Evolutionary conservation across 2,329 filamentous ascomycete species (phyloP).

Genomic region (Aspergillus japonicus): DNA sequence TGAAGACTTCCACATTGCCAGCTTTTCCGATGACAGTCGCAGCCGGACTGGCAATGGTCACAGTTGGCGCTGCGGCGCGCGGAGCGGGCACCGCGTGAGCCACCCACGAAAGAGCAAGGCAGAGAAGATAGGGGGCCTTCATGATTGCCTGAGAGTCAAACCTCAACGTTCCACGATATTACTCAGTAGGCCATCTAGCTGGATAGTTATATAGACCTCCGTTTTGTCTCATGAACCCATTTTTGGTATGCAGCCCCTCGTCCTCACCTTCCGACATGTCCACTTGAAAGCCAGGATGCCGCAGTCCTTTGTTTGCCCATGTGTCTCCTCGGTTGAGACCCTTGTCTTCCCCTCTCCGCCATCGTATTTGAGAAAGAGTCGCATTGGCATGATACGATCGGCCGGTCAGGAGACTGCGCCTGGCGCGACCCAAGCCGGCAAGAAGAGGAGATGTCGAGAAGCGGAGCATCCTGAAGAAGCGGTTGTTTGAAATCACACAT

Average conservation of each 20-base stretch:
- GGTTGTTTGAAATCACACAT: not conserved
- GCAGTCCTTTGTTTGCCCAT: not conserved
- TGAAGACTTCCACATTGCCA: conserved; percentile 63
- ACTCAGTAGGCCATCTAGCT: not conserved
- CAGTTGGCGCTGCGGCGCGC: conserved; percentile 49
- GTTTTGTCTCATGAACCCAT: not conserved
- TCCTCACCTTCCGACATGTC: not conserved
- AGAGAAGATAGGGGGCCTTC: conserved; percentile 14
- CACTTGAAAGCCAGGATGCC: not conserved
- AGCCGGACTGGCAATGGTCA: conserved; percentile 50
- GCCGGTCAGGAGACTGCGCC: not conserved
- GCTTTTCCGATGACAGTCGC: conserved; percentile 52
- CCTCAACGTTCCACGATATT: not conserved
- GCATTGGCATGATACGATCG: not conserved
- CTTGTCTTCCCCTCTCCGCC: not conserved
- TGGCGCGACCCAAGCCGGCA: not conserved
- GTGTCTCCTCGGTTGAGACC: conserved; percentile 5
- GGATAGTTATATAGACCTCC: not conserved
- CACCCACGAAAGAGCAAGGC: conserved; percentile 8
- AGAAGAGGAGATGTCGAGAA: not conserved
- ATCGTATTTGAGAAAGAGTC: not conserved
- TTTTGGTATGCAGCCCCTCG: not conserved
- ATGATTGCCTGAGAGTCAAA: not conserved
- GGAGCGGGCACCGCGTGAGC: conserved; percentile 28
- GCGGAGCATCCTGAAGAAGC: not conserved